Evolutionary conservation across 345 rosid genomes (phyloP), one percentile per base, ranked within the genome.

Genomic region (Arabidopsis suecica): DNA sequence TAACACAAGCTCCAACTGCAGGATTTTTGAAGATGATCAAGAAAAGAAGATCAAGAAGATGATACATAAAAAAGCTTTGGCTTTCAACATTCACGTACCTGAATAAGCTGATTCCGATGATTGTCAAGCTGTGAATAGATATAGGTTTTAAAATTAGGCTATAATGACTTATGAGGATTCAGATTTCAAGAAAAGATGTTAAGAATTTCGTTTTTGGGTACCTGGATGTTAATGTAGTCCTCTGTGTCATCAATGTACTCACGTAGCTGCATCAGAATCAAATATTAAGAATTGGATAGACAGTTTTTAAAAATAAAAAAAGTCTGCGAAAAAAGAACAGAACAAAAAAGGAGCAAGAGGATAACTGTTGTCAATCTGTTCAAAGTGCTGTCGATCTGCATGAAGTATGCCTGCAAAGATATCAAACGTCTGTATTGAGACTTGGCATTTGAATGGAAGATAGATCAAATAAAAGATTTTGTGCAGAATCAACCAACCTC

Each of bases 221-320:
- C 98, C 93, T 94, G 98, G 78, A 95, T 92, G 84, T 95, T 95
- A 71, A 95, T 95, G 83, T 92, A 93, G 78, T 93, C 97, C 87
- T 96, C 98, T 30, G 99, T 96, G 75, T 93, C 97, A 71, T 96
- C 98, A 11, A 96, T 96, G 73, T 95, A 95, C 78, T 92, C 98
- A 40, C 99, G 97, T 59, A 92, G 84, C 98, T 95, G 89, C 86
- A 88, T 58, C 50, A 78, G 51, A 79, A 54, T 64, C 0, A 75
- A 73, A 60, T 18, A 54, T 13, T 9, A 9, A 25, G 71, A 56
- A 38, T 38, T 57, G 30, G 33, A 71, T 6, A 8, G 25, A 34
- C 38, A 66, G 41, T 8, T 33, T 73, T 25, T 6, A 7, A 38
- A 14, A 50, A 48, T 11, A 3, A 7, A 20, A 53, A 28, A 69